Base-by-base conservation (phyloP, 2,329 filamentous ascomycete genomes). In the Graphiopsis chlorocephala region DNA sequence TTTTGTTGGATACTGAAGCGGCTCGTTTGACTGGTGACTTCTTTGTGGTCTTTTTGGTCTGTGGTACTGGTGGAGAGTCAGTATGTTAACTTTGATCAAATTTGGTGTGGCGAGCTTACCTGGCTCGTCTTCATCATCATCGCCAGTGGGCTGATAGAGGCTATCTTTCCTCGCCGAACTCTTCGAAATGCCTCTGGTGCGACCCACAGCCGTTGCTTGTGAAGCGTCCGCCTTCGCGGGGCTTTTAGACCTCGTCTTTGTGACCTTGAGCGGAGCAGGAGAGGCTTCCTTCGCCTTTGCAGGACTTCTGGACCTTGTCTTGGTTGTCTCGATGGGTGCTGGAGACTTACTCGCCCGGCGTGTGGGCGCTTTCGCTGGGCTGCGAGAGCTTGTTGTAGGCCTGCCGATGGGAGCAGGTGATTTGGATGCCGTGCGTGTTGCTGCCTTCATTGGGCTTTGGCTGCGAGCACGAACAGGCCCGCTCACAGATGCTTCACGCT, bases 361-460 rank as follows among this genome's bases (percentile, higher is more conserved):
- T 45, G 38, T 45, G 17, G 47, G 5, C 25, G 47, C 47, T 52
- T 61, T 61, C n/a, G 58, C 58, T 52, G 38, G 38, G n/a, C n/a
- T 45, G n/a, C n/a, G 38, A 20, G 38, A 45, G n/a, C 59, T 38
- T 14, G 59, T 61, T 23, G 15, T 61, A 2, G 59, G 23, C 8
- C 25, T 52, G 23, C 25, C 48, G 17, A 45, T 25, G 25, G 35
- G 42, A 56, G 35, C 61, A 55, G 58, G 64, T 57, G 25, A 45
- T 47, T 29, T 55, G 61, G 28, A 58, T n/a, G 17, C 33, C 50
- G 26, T 29, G 38, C 33, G 56, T 38, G n/a, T 29, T 25, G 23
- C 28, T 59, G 35, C 48, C 26, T 55, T 61, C 20, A 6, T 47
- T 26, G 59, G 47, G 14, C 59, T 61, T 20, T 61, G 50, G 45